Evolutionary conservation across 768 basidiomycete species (phyloP), one percentile per base, ranked within the genome.

Genomic region (Gymnopilus dilepis): DNA sequence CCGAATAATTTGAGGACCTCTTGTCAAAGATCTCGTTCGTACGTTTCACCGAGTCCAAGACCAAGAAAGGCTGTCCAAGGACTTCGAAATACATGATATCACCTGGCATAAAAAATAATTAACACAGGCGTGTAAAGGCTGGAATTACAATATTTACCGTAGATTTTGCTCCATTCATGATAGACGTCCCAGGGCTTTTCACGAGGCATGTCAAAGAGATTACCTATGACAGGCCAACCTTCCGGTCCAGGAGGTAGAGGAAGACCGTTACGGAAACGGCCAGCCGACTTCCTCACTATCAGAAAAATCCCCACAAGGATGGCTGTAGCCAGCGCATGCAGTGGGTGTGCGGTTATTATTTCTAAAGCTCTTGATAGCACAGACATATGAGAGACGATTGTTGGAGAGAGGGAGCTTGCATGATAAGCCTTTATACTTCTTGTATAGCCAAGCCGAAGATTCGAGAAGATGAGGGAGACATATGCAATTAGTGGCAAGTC

Each of bases 1-100:
- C 60, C 12, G 70, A 72, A 42, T 67, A 72, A 22, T 77, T 77
- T 8, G 70, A 60, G 8, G 76, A 80, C 7, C 78, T 65, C 56
- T 74, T 77, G 50, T 82, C 81, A 40, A 84, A 72, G 13, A 84
- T 73, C 13, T 84, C 81, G 4, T 60, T 64, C 1, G 76, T 75
- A 0, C 75, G 74, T 48, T 80, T 72, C 1, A 69, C 31, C 1
- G 77, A 74, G 57, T 80, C 78, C 45, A 84, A 47, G 17, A 75
- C 65, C 26, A 74, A 63, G 28, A 74, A 38, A 8, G 59, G 53
- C 4, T 63, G 67, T 15, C 75, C 75, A 28, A 67, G 67, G 17
- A 69, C 54, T 26, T 72, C 65, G 8, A 76, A 54, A 56, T 73
- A 68, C 1, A 77, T 57, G 17, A 76, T 71, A 57, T 75, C 72